Conservation (phyloP, 129 eudicot genomes). For the Sambucus nigra region DNA sequence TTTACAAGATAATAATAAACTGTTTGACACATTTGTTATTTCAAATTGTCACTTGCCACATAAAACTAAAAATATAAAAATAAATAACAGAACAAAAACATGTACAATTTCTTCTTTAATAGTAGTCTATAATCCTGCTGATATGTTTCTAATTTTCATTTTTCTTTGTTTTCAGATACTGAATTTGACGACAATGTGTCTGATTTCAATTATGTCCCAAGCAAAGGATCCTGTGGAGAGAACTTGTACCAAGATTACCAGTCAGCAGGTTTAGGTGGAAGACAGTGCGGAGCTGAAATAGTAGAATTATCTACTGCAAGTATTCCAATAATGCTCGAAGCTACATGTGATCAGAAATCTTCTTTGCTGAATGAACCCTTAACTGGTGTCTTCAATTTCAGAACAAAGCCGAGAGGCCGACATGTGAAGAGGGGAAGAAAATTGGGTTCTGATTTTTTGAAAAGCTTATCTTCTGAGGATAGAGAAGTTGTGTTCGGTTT, state of each 20-base stretch:
- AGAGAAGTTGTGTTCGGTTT: conserved; percentile 4
- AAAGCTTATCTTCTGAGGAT: conserved; percentile 13
- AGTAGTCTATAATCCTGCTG: too few relatives aligned
- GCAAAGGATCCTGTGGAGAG: background rate
- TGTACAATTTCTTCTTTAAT: background rate
- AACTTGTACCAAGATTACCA: conserved; percentile 1
- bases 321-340: conserved; percentile 1
- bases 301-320: background rate
- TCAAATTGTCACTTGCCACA: background rate
- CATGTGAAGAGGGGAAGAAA: conserved; percentile 18
- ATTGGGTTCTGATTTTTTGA: conserved; percentile 3
- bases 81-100: too few relatives aligned
- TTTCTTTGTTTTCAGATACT: conserved; percentile 1
- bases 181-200: background rate
- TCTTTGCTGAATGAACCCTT: conserved; percentile 12
- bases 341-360: background rate
- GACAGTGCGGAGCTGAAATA: background rate
- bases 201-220: conserved; percentile 3
- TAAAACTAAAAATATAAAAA: too few relatives aligned
- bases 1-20: background rate
- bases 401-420: conserved; percentile 23
- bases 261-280: background rate
- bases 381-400: conserved; percentile 24
- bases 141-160: background rate
- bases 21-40: background rate